These are phyloP conservation scores for Suhomyces choctaworum DNA, from an alignment of 1,139 yeast genomes.

Conservation along the genomic window DNA sequence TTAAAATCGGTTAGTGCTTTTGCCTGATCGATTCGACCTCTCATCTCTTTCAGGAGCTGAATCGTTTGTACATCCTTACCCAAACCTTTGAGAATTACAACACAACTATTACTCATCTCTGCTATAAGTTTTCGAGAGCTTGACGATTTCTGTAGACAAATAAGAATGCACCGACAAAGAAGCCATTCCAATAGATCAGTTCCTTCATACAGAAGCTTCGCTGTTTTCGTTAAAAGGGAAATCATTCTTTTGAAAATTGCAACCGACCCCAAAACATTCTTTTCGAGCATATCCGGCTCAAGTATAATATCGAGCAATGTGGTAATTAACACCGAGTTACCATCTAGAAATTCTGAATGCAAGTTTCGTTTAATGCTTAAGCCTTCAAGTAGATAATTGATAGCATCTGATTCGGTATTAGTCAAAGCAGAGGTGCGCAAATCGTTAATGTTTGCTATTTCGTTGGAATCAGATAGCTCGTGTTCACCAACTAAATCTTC, in stretches of 20 bases:
- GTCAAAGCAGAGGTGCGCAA: slow-evolving; percentile 18
- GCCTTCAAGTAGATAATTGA: slow-evolving; percentile 23
- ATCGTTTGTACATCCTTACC: slow-evolving; percentile 1
- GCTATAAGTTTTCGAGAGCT: background rate
- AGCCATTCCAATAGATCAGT: slow-evolving; percentile 2
- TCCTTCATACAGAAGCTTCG: background rate
- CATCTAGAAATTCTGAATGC: slow-evolving; percentile 4
- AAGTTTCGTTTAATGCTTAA: slow-evolving; percentile 13
- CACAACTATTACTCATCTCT: background rate
- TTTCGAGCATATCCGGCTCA: background rate
- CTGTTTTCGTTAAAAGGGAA: background rate
- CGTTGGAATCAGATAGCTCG: slow-evolving; percentile 6
- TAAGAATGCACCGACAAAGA: slow-evolving; percentile 1
- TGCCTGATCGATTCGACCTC: background rate
- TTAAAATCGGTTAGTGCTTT: background rate
- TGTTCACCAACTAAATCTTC: too few species aligned
- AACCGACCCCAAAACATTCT: background rate
- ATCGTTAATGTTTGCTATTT: slow-evolving; percentile 21
- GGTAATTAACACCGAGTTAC: slow-evolving; percentile 18
- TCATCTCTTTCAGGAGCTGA: slow-evolving; percentile 9
- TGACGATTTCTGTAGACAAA: background rate
- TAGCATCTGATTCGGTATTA: slow-evolving; percentile 15
- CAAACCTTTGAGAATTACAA: slow-evolving; percentile 1
- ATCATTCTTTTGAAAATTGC: background rate
- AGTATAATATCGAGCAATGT: slow-evolving; percentile 15